phyloP scores from a whole-genome alignment of 2,329 filamentous ascomycete genomes.

The Neophaeococcomyces mojaviensis region DNA sequence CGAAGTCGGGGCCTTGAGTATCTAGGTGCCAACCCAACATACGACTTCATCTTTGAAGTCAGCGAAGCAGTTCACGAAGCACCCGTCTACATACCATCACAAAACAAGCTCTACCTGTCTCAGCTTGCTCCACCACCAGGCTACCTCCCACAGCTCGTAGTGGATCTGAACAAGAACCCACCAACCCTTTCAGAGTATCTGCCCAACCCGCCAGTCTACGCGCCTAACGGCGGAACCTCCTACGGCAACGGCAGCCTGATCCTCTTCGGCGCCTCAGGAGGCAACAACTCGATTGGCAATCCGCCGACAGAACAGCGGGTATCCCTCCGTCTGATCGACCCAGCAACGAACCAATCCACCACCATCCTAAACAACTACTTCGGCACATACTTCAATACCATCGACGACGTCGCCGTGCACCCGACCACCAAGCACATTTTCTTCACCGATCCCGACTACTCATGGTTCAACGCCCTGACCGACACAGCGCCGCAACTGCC shows the following conservation, averaged over 20 bases:
- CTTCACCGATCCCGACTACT: slow-evolving; percentile 43
- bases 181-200: slow-evolving; percentile 33
- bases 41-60: slow-evolving; percentile 33
- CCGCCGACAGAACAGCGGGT: slow-evolving; percentile 30
- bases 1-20: slow-evolving; percentile 29
- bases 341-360: slow-evolving; percentile 34
- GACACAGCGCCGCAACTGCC: slow-evolving; percentile 32
- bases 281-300: slow-evolving; percentile 31
- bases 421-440: slow-evolving; percentile 37
- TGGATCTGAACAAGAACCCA: slow-evolving; percentile 38
- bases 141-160: slow-evolving; percentile 31
- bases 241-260: slow-evolving; percentile 32
- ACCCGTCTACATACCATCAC: slow-evolving; percentile 34
- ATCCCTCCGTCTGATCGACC: slow-evolving; percentile 39
- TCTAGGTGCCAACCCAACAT: slow-evolving; percentile 31
- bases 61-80: slow-evolving; percentile 36
- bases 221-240: slow-evolving; percentile 34
- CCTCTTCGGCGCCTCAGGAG: slow-evolving; percentile 34
- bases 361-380: slow-evolving; percentile 41
- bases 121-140: slow-evolving; percentile 32
- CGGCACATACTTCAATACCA: slow-evolving; percentile 38
- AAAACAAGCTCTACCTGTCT: slow-evolving; percentile 35
- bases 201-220: slow-evolving; percentile 38
- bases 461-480: slow-evolving; percentile 30
- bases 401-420: slow-evolving; percentile 39